These are phyloP conservation scores for Lumnitzera littorea DNA, from an alignment of 345 rosid species.

Conservation along the genomic window DNA sequence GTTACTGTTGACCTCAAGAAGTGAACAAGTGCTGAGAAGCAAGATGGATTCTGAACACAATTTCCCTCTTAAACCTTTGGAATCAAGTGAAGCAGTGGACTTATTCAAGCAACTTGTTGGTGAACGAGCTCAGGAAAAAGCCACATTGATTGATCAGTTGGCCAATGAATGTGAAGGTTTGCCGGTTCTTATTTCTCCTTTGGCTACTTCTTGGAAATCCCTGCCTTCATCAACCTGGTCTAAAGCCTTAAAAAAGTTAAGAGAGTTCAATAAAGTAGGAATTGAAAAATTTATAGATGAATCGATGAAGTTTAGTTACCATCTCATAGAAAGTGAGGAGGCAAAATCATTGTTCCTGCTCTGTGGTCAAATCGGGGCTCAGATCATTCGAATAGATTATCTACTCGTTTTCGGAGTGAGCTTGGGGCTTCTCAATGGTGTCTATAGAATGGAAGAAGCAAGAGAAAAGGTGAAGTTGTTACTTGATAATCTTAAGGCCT, in stretches of 20 bases:
- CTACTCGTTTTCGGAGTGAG: conserved; percentile 20
- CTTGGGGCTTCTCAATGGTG: conserved; percentile 10
- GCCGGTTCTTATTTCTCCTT: conserved; percentile 13
- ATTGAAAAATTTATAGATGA: neutral
- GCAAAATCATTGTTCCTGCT: conserved; percentile 1
- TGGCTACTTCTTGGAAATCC: neutral
- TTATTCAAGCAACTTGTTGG: conserved; percentile 18
- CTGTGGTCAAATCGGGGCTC: conserved; percentile 7
- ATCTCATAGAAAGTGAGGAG: neutral
- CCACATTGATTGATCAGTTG: neutral
- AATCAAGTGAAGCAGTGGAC: conserved; percentile 12
- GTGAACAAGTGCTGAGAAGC: no score
- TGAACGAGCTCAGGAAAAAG: neutral
- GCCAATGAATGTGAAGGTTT: conserved; percentile 15
- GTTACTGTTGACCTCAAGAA: no score
- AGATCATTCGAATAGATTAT: neutral
- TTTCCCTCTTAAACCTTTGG: conserved; percentile 7
- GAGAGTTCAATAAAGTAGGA: neutral
- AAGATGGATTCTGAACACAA: no score
- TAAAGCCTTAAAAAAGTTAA: neutral
- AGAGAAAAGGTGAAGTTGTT: conserved; percentile 5
- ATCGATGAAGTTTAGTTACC: neutral
- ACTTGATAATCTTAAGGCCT: conserved; percentile 18
- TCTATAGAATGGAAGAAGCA: neutral
- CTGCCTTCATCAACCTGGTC: neutral